Evolutionary conservation across 345 rosid species (phyloP).

Genomic region (Xanthoceras sorbifolium): DNA sequence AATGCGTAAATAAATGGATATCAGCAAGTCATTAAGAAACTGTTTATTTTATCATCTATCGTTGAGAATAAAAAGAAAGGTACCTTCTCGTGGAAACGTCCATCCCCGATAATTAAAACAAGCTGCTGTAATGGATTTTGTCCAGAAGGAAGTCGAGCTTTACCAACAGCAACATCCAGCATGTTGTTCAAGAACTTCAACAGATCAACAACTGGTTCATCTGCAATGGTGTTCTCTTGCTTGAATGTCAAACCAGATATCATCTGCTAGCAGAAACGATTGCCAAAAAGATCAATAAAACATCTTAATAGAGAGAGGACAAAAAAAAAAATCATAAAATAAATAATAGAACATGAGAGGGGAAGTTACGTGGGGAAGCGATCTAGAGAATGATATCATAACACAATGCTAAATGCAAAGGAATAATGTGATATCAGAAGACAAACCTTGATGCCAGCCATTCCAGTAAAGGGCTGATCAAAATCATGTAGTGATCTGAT

Average conservation of each 20-base stretch:
- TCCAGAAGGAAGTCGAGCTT: conserved; percentile 81
- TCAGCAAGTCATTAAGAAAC: background rate
- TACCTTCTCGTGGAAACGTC: conserved; percentile 91
- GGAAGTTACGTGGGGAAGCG: background rate
- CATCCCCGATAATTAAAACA: conserved; percentile 87
- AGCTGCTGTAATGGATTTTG: conserved; percentile 95
- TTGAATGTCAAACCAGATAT: conserved; percentile 79
- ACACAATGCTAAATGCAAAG: background rate
- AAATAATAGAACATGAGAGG: background rate
- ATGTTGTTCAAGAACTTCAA: conserved; percentile 62
- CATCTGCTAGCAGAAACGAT: conserved; percentile 50
- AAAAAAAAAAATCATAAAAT: too few relatives aligned
- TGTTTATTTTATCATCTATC: background rate
- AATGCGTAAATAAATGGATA: background rate
- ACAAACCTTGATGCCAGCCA: conserved; percentile 83
- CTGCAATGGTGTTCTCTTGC: conserved; percentile 83
- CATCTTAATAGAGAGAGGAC: background rate
- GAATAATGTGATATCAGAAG: conserved; percentile 6
- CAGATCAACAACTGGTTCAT: conserved; percentile 80
- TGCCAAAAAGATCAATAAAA: background rate
- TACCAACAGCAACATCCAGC: conserved; percentile 69
- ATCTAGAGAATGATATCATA: background rate
- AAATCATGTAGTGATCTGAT: conserved; percentile 83
- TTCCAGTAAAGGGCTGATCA: conserved; percentile 78
- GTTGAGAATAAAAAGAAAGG: background rate